Conservation (phyloP, 2,329 filamentous ascomycete species). For the Penicillium sclerotigenum region DNA sequence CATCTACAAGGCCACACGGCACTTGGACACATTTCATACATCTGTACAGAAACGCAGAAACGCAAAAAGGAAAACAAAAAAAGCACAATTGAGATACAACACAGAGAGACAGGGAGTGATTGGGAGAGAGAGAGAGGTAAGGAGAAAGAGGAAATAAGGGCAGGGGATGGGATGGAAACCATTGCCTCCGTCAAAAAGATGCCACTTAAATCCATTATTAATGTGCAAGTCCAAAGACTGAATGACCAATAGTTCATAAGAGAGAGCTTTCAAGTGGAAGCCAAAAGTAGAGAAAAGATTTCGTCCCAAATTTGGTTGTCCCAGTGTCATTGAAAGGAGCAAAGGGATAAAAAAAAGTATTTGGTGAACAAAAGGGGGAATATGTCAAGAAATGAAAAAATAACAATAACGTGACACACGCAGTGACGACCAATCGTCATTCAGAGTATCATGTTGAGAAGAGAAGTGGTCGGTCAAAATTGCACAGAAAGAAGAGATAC, state of each 20-base stretch:
- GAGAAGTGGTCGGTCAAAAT: constrained; percentile 23
- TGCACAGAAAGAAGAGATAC: constrained; percentile 23
- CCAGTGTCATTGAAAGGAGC: constrained; percentile 19
- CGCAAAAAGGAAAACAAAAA: neutral
- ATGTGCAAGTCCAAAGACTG: constrained; percentile 15
- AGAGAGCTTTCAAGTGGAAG: constrained; percentile 14
- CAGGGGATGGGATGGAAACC: constrained; percentile 4
- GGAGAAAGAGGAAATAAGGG: constrained; percentile 9
- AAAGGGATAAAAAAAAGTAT: constrained; percentile 17
- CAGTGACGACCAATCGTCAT: constrained; percentile 9
- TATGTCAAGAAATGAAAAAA: constrained; percentile 30
- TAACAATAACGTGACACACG: constrained; percentile 18
- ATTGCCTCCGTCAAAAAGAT: constrained; percentile 16
- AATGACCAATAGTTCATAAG: constrained; percentile 19
- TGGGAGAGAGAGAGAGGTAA: constrained; percentile 2
- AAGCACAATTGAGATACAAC: neutral
- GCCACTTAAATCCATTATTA: constrained; percentile 21
- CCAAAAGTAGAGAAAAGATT: constrained; percentile 11
- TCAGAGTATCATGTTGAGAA: constrained; percentile 23
- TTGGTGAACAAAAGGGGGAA: constrained; percentile 36
- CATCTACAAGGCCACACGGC: constrained; percentile 4
- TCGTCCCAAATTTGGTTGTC: constrained; percentile 23
- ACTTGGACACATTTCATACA: constrained; percentile 11
- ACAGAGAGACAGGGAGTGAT: constrained; percentile 3
- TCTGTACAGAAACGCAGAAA: constrained; percentile 19